A percentile compares a stretch with the other conserved stretches of the same genome.
phyloP scores from a whole-genome alignment of 1,284 basidiomycete genomes.

The Melampsora larici-populina region DNA sequence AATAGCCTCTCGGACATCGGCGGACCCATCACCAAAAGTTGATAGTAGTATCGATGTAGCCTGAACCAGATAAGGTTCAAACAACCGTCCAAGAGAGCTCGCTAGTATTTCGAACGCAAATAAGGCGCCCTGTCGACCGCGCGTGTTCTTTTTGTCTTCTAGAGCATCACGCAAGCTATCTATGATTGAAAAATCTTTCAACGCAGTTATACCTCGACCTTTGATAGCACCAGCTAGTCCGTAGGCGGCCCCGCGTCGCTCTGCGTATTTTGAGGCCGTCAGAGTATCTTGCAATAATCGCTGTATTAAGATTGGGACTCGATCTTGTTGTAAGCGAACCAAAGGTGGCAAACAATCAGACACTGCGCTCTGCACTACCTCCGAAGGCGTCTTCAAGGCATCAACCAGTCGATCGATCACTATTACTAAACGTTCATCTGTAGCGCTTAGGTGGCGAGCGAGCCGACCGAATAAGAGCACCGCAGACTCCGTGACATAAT shows the following conservation, averaged over 20 bases:
- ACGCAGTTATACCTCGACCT: constrained; percentile 77
- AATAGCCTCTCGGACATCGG: constrained; percentile 90
- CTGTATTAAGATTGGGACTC: constrained; percentile 66
- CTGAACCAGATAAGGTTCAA: constrained; percentile 87
- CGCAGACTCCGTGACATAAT: constrained; percentile 88
- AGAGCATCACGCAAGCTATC: constrained; percentile 70
- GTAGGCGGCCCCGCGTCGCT: constrained; percentile 89
- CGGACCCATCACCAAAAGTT: constrained; percentile 81
- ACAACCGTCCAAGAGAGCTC: constrained; percentile 76
- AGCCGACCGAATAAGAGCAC: constrained; percentile 92
- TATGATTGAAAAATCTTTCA: constrained; percentile 81
- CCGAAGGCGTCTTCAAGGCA: constrained; percentile 88
- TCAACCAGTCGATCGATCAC: constrained; percentile 87
- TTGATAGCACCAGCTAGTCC: constrained; percentile 89
- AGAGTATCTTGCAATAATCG: constrained; percentile 73
- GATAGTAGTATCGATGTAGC: constrained; percentile 81
- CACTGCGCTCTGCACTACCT: constrained; percentile 94
- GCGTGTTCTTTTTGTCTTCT: constrained; percentile 84
- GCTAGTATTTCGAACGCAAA: constrained; percentile 93
- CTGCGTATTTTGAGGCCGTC: constrained; percentile 78
- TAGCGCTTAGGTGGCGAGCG: constrained; percentile 77
- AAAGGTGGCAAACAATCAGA: constrained; percentile 84
- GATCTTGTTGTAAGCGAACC: constrained; percentile 66
- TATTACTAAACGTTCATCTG: constrained; percentile 71
- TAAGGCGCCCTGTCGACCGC: constrained; percentile 86